A percentile compares a stretch with the other conserved stretches of the same genome.
phyloP scores from a whole-genome alignment of 2,329 filamentous ascomycete species.

The Talaromyces atroroseus region DNA sequence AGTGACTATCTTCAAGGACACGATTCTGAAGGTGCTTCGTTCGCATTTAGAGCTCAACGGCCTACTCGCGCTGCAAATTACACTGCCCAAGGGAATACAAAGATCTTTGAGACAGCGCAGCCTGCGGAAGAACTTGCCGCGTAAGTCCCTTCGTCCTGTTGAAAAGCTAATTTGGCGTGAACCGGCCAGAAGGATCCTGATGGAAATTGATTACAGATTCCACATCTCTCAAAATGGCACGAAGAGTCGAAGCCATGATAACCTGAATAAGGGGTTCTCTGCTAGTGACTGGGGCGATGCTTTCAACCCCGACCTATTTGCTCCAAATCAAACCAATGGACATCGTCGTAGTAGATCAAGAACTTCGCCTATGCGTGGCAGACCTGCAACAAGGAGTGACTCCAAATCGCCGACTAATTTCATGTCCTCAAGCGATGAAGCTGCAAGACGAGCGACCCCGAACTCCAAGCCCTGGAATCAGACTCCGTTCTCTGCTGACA shows the following conservation, averaged over 20 bases:
- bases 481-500: conserved; percentile 34
- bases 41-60: conserved; percentile 13
- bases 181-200: neutral
- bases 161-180: neutral
- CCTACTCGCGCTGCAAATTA: neutral
- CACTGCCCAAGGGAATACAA: neutral
- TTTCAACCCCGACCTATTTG: conserved; percentile 35
- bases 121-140: conserved; percentile 1
- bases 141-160: neutral
- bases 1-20: conserved; percentile 22
- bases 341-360: conserved; percentile 16
- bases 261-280: conserved; percentile 36
- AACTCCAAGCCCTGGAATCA: conserved; percentile 27
- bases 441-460: conserved; percentile 17
- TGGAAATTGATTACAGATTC: neutral
- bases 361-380: conserved; percentile 17
- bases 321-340: conserved; percentile 24
- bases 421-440: conserved; percentile 18
- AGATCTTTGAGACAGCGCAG: neutral
- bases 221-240: conserved; percentile 15
- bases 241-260: conserved; percentile 31
- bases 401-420: conserved; percentile 14
- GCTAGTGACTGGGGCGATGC: conserved; percentile 38
- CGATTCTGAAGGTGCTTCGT: conserved; percentile 21
- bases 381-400: conserved; percentile 14